Evolutionary conservation across 768 basidiomycete species (phyloP), one percentile per base, ranked within the genome.

Genomic region (Mycena olivaceomarginata): DNA sequence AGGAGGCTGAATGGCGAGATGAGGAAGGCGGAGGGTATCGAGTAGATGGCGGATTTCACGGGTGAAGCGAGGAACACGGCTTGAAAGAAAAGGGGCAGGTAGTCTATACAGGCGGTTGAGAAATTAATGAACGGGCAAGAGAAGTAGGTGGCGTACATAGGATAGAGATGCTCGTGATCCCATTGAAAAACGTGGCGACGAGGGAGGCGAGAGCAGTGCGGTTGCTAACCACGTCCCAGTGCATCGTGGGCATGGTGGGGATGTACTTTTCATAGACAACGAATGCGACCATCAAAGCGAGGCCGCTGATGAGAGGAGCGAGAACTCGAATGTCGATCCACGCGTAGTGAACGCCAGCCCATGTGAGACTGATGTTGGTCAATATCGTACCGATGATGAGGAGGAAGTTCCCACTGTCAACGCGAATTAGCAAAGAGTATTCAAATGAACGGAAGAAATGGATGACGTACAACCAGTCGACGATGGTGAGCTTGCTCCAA

Each of bases 121-220:
- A 12, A 25, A 40, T 53, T 7, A 16, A 40, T 22, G 12, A 51
- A 22, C 11, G 9, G 8, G 8, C n/a, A 25, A 10, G 40, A 41
- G 13, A 7, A 51, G 31, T 10, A 41, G n/a, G 7, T 20, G 51
- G 25, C 4, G 39, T 31, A 68, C 67, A 68, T n/a, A 68, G n/a
- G n/a, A 68, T 68, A 39, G 67, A 68, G n/a, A 68, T 68, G 15
- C 53, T 68, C 13, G 67, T 57, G 40, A 68, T 68, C 41, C 67
- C 67, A n/a, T 43, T 68, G 13, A 68, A 43, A 40, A 53, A 68
- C 15, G 67, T 67, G 67, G 67, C 51, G 25, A 67, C 15, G 48
- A 67, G 67, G 37, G 67, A 67, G 5, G 51, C 51, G 48, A 67
- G 67, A 37, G 67, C 67, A 0, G 48, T 53, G 16, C 48, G 46